Evolutionary conservation across 257 asterid species (phyloP), one percentile per base, ranked within the genome.

Genomic region (Nicotiana obtusifolia): DNA sequence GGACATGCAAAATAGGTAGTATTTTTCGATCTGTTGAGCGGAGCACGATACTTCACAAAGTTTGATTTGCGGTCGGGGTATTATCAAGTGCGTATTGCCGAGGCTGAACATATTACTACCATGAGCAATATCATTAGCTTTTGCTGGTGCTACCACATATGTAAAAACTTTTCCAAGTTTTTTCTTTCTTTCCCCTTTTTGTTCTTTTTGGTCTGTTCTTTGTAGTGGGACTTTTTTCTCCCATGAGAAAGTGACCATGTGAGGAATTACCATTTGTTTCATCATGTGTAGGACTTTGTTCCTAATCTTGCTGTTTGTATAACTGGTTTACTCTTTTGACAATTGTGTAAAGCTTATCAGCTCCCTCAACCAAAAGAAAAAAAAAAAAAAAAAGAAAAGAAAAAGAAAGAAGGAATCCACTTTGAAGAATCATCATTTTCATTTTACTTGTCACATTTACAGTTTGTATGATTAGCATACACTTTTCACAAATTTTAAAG

Each of bases 1-100:
- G 79, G 97, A 94, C 41, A 94, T 90, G 97, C 97, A 91, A 84
- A 81, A 83, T 61, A 90, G 88, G 90, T 87, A 91, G 86, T 80
- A 54, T 41, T 37, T 37, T 37, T 35, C 44, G 9, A 35, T 35
- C 44, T 6, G 44, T 35, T 6, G 9, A 35, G 41, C 1, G 8
- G 8, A 35, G 41, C 44, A 35, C 9, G 0, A 35, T 35, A 35
- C 41, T 35, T 35, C 44, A 35, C 44, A 2, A 35, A 35, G 44
- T 35, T 28, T 28, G 31, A 28, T 28, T 28, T 28, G 31, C 31
- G 2, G 31, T 28, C 31, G 31, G 31, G 31, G 31, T 28, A 28
- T 28, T 28, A 28, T 28, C 31, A 28, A 28, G 31, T 28, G 31
- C 31, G 31, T 28, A 28, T 28, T 28, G 37, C 37, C 37, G 44